Evolutionary conservation across 306 rosid species (phyloP).

Genomic region (Vicia villosa): DNA sequence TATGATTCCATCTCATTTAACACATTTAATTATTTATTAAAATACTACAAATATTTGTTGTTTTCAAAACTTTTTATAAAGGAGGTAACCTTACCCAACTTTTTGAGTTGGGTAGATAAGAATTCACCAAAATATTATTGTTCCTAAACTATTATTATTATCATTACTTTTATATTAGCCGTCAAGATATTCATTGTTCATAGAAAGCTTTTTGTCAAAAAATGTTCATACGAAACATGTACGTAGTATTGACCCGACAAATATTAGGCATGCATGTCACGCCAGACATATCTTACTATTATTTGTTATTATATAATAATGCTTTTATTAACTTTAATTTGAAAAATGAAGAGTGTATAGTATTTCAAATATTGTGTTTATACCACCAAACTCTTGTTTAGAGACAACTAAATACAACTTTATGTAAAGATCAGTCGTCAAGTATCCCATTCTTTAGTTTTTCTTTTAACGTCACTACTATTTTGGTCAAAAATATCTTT

Average conservation of each 20-base stretch:
- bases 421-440: neutral
- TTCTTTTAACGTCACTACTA: neutral
- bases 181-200: neutral
- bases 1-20: no score
- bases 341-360: neutral
- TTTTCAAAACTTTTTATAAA: no score
- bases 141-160: neutral
- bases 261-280: neutral
- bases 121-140: no score
- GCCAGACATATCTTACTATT: neutral
- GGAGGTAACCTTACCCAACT: no score
- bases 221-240: neutral
- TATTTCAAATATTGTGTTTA: neutral
- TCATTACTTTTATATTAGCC: neutral
- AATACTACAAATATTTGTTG: no score
- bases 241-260: neutral
- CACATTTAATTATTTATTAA: no score
- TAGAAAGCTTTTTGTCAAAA: neutral
- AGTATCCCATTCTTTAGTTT: neutral
- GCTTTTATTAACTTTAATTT: no score
- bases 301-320: no score
- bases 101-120: no score
- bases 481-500: slow-evolving; percentile 15
- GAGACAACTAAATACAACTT: neutral
- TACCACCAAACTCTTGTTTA: neutral